Percentiles rank a stretch among this genome's conserved stretches.
These are phyloP conservation scores for Coniochaeta ligniaria DNA, from an alignment of 2,329 filamentous ascomycete species.

Conservation along the genomic window DNA sequence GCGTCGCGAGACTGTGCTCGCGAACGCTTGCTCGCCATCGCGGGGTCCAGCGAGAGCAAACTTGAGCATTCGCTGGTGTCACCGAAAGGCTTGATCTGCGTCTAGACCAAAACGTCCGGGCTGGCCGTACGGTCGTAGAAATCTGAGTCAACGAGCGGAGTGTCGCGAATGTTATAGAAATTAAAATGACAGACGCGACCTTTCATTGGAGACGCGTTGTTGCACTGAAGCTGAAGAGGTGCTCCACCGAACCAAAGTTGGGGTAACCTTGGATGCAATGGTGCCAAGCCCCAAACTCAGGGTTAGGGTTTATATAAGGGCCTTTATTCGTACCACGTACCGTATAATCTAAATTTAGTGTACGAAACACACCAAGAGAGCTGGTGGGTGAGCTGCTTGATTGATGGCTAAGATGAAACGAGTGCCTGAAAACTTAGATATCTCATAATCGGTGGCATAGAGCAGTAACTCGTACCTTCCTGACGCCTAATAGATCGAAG, in stretches of 20 bases:
- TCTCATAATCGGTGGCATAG: no score
- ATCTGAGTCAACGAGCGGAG: not conserved
- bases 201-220: not conserved
- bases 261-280: no score
- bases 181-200: not conserved
- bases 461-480: no score
- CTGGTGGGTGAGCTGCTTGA: no score
- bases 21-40: constrained; percentile 5
- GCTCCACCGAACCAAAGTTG: not conserved
- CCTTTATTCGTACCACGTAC: no score
- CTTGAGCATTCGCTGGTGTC: not conserved
- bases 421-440: no score
- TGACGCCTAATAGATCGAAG: no score
- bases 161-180: not conserved
- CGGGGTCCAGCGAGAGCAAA: not conserved
- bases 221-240: not conserved
- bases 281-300: not conserved
- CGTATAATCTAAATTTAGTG: no score
- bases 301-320: not conserved
- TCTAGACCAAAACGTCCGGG: not conserved
- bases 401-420: no score
- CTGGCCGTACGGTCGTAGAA: not conserved
- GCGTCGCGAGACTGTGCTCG: constrained; percentile 13
- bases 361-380: no score
- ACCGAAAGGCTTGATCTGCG: not conserved